Evolutionary conservation across 1,284 basidiomycete species (phyloP), one percentile per base, ranked within the genome.

Genomic region (Serendipita sp.): DNA sequence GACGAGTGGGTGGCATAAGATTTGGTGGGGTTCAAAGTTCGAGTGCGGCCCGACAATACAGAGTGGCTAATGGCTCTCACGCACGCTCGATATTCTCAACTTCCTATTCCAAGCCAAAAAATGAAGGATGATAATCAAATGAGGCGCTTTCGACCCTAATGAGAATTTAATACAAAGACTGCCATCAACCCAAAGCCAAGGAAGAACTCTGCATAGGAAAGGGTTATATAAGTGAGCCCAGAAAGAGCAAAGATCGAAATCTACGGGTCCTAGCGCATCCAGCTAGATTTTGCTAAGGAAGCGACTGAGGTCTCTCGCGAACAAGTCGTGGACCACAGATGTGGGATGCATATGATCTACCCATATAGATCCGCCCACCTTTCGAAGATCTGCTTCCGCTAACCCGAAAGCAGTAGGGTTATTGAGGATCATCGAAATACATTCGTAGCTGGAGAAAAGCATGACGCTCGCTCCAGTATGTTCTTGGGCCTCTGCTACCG

Each of bases 371-470:
- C 78, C 76, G 0, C 69, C 69, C 44, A 65, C 15, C 66, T 68
- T 69, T 29, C 70, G 55, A 60, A 70, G 53, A 67, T 79, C 73
- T 13, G 44, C 63, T 2, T 65, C 65, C 1, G 68, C 55, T 64
- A 83, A 79, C 0, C 77, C 78, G 64, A 77, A 74, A 0, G 68
- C 67, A 2, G 65, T 67, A 1, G 79, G 79, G 60, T 79, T 68
- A 64, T 80, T 75, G 43, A 83, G 70, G 2, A 83, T 69, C 13
- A 70, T 71, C n/a, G 71, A 74, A 68, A 83, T 81, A 0, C 74
- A 71, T 2, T 73, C 72, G 67, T 74, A 76, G 0, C 80, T 74
- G 1, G 81, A 82, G 69, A 77, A 82, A 3, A 81, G 58, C 60
- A 83, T 67, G 4, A 75, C 71, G 0, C 80, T 81, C 22, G 70